These are phyloP conservation scores for Exsudoporus frostii DNA, from an alignment of 768 basidiomycete genomes.

Conservation along the genomic window DNA sequence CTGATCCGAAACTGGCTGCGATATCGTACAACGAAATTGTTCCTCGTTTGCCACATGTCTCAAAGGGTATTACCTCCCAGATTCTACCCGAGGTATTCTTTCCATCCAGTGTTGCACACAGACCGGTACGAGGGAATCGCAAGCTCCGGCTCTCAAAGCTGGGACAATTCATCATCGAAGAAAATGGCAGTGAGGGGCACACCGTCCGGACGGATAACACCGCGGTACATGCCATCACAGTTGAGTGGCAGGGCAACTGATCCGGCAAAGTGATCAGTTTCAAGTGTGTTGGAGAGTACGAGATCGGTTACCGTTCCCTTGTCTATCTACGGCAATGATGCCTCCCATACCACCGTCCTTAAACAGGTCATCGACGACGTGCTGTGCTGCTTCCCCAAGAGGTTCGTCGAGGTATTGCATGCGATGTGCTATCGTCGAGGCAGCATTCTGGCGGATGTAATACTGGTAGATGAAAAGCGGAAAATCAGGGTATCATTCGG, in stretches of 20 bases:
- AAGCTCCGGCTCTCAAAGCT: conserved; percentile 3
- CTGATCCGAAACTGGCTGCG: background rate
- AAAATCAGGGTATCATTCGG: conserved; percentile 2
- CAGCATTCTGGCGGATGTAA: conserved; percentile 70
- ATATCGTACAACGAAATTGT: background rate
- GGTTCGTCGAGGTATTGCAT: conserved; percentile 60
- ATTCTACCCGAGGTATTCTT: background rate
- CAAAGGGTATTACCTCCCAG: background rate
- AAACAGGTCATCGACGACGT: conserved; percentile 56
- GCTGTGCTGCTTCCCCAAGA: conserved; percentile 50
- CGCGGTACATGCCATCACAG: conserved; percentile 80
- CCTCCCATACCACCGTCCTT: conserved; percentile 67
- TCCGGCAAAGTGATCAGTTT: background rate
- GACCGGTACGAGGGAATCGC: background rate
- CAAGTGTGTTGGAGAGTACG: conserved; percentile 7
- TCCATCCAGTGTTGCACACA: background rate
- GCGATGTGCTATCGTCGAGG: conserved; percentile 61
- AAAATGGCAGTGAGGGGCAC: conserved; percentile 75
- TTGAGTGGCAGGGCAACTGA: conserved; percentile 73
- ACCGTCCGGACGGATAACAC: conserved; percentile 67
- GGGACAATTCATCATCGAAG: conserved; percentile 53
- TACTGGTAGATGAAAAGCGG: conserved; percentile 42
- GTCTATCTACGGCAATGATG: conserved; percentile 65
- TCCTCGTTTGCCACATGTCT: background rate
- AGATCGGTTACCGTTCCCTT: conserved; percentile 56